Conservation (phyloP, 2,329 filamentous ascomycete species). For the Neurospora sp. region DNA sequence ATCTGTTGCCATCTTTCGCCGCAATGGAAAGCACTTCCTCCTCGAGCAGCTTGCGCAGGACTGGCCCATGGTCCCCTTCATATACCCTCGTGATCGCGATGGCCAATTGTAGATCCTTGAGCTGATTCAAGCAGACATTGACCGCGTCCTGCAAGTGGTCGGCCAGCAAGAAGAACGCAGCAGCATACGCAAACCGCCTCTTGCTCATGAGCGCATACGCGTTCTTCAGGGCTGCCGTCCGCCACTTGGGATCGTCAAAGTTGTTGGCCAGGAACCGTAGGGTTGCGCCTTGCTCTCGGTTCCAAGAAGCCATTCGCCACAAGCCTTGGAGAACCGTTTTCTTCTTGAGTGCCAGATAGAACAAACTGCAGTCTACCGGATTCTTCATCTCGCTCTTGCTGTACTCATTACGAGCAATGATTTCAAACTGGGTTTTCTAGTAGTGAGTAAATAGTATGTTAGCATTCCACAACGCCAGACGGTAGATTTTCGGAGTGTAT, state of each 20-base stretch:
- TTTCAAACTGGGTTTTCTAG: constrained; percentile 71
- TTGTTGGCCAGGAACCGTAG: constrained; percentile 78
- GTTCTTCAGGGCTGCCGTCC: constrained; percentile 84
- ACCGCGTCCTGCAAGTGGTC: constrained; percentile 78
- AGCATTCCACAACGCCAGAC: background rate
- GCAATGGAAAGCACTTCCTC: constrained; percentile 73
- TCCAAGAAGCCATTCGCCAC: constrained; percentile 90
- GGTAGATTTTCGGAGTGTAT: background rate
- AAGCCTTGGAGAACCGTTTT: constrained; percentile 83
- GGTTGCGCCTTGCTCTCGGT: constrained; percentile 75
- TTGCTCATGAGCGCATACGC: constrained; percentile 91
- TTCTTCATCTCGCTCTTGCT: constrained; percentile 80
- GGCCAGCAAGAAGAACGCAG: constrained; percentile 88
- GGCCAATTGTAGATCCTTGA: constrained; percentile 82
- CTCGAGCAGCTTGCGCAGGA: constrained; percentile 64
- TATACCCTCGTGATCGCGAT: constrained; percentile 82
- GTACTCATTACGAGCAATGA: constrained; percentile 89
- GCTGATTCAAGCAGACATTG: constrained; percentile 74
- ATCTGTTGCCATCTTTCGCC: constrained; percentile 74
- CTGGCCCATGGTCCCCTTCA: constrained; percentile 70
- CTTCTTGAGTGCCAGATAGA: constrained; percentile 83
- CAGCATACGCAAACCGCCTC: constrained; percentile 83
- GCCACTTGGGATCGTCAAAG: constrained; percentile 80
- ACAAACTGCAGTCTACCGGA: constrained; percentile 82
- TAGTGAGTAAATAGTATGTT: background rate